Conservation (phyloP, 495 filamentous ascomycete species). For the Elaphomyces granulatus region DNA sequence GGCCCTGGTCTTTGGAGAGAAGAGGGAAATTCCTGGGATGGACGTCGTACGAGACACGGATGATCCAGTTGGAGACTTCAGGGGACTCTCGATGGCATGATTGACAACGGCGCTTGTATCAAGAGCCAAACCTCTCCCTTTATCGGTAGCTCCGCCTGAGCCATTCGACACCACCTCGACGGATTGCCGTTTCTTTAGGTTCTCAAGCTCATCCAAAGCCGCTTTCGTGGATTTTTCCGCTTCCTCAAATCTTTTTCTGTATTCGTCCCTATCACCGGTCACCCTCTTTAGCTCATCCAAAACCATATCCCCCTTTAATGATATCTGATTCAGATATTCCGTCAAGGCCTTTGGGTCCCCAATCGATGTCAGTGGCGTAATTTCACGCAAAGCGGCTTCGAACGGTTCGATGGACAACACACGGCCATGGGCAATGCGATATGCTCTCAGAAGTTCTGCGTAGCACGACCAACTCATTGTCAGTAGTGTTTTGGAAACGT, state of each 20-base stretch:
- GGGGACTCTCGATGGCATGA: slow-evolving; percentile 6
- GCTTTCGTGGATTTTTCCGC: slow-evolving; percentile 50
- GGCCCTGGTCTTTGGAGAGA: slow-evolving; percentile 34
- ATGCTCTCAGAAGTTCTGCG: slow-evolving; percentile 80
- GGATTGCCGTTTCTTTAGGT: slow-evolving; percentile 28
- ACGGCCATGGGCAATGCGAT: slow-evolving; percentile 75
- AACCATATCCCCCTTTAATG: slow-evolving; percentile 74
- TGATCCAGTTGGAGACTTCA: slow-evolving; percentile 13
- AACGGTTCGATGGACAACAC: slow-evolving; percentile 81
- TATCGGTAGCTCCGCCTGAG: slow-evolving; percentile 2
- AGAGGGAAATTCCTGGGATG: slow-evolving; percentile 19
- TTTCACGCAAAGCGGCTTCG: slow-evolving; percentile 76
- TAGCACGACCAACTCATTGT: background rate
- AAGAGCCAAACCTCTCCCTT: slow-evolving; percentile 14
- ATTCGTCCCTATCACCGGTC: slow-evolving; percentile 62
- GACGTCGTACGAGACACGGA: slow-evolving; percentile 8
- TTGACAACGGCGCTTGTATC: slow-evolving; percentile 11
- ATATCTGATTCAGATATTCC: slow-evolving; percentile 88
- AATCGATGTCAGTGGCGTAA: slow-evolving; percentile 81
- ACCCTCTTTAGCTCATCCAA: slow-evolving; percentile 87
- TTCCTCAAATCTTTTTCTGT: slow-evolving; percentile 59
- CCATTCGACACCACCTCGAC: slow-evolving; percentile 11
- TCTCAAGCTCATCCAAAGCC: slow-evolving; percentile 36
- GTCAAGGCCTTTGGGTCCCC: slow-evolving; percentile 70
- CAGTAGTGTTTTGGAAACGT: no score